Evolutionary conservation across 1,284 basidiomycete genomes (phyloP).

Genomic region (Coriolopsis trogii): DNA sequence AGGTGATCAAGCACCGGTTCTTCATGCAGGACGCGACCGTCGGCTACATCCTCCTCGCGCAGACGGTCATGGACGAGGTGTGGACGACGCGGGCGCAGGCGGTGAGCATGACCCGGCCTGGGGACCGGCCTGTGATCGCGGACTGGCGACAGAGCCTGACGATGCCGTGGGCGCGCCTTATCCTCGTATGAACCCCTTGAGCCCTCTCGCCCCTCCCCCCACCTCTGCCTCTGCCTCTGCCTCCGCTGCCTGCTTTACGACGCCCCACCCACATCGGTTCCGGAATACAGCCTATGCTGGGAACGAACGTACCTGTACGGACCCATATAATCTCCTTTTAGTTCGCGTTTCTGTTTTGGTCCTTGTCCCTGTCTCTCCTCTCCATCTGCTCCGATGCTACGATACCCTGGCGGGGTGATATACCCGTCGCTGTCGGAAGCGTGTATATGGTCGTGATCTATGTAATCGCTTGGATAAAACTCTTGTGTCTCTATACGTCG

Average conservation of each 20-base stretch:
- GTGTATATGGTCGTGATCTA: conserved; percentile 10
- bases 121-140: conserved; percentile 42
- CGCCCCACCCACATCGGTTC: not conserved
- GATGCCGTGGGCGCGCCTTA: conserved; percentile 53
- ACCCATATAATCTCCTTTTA: conserved; percentile 15
- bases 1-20: conserved; percentile 62
- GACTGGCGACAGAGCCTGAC: conserved; percentile 67
- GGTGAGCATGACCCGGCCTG: conserved; percentile 30
- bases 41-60: conserved; percentile 64
- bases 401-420: conserved; percentile 16
- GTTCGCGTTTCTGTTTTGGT: no score
- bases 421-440: not conserved
- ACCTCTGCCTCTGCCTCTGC: not conserved
- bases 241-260: not conserved
- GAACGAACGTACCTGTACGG: conserved; percentile 13
- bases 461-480: conserved; percentile 15
- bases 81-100: conserved; percentile 58
- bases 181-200: conserved; percentile 46
- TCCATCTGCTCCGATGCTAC: conserved; percentile 1
- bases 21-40: conserved; percentile 55
- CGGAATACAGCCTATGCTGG: not conserved
- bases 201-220: not conserved
- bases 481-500: conserved; percentile 3
- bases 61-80: conserved; percentile 45
- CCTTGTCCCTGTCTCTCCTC: not conserved